Base-by-base conservation (phyloP, 768 basidiomycete genomes). In the Lentinula raphanica region DNA sequence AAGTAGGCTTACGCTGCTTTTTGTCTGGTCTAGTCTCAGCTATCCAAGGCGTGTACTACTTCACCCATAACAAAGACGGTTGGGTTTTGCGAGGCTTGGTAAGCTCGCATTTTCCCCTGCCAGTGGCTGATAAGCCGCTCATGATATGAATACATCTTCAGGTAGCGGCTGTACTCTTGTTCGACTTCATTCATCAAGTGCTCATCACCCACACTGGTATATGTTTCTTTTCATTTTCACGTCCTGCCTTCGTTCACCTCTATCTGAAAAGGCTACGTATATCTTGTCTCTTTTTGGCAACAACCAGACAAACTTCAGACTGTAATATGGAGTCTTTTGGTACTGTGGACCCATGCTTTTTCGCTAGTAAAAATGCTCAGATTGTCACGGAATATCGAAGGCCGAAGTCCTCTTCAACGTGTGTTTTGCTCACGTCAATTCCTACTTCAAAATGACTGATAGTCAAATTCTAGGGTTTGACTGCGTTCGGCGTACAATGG, bases 41-140 rank as follows among this genome's bases (percentile, higher is more conserved):
- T 39, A 68, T 84, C 28, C 84, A 86, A 65, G 73, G 76, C 1
- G 82, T 75, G 74, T 83, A 78, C 60, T 86, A 85, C 62, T 84
- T 68, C 57, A 72, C 69, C 15, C 76, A 84, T 63, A 77, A 80
- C 54, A 71, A 68, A 25, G 84, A 85, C 64, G 63, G 67, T 25
- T 83, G 80, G 80, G 68, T 72, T 13, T 70, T 76, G 58, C 81
- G 78, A 62, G 54, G 67, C 9, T 65, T 84, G 25, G 84, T 83
- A 55, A 62, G 75, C 29, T 23, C 39, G 19, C 15, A 9, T 21
- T 48, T 19, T 35, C 12, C 17, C 17, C 11, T n/a, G n/a, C n/a
- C n/a, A n/a, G n/a, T n/a, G n/a, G n/a, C n/a, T n/a, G n/a, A n/a
- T n/a, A n/a, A n/a, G n/a, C n/a, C n/a, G n/a, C 3, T 13, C 5